Conservation (phyloP, 2,329 filamentous ascomycete genomes). For the Neonectria punicea region DNA sequence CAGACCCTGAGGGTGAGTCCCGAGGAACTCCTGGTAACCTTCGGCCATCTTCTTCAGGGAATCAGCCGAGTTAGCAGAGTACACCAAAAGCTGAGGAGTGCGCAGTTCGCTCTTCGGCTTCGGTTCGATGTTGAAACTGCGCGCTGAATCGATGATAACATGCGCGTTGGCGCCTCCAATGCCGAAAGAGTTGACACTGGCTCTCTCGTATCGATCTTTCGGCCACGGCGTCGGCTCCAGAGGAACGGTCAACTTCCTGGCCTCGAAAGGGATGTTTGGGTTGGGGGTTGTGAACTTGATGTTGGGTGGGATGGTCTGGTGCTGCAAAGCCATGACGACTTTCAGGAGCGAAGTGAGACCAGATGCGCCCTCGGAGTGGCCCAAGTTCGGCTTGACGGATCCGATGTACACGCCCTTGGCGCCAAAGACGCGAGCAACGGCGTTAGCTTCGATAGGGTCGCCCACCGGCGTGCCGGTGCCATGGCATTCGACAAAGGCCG, state of each 20-base stretch:
- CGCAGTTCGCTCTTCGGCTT: too few relatives aligned
- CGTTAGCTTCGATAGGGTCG: constrained; percentile 21
- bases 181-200: constrained; percentile 43
- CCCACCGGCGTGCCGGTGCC: constrained; percentile 35
- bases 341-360: constrained; percentile 41
- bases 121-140: too few relatives aligned
- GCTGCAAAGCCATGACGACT: constrained; percentile 33
- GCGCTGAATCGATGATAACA: not conserved
- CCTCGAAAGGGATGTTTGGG: constrained; percentile 21
- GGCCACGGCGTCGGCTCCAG: constrained; percentile 24
- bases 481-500: constrained; percentile 18
- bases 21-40: too few relatives aligned
- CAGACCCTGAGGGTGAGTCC: too few relatives aligned
- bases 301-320: constrained; percentile 35
- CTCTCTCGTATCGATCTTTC: not conserved
- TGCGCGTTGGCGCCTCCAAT: constrained; percentile 42
- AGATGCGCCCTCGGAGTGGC: constrained; percentile 36
- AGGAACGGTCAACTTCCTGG: constrained; percentile 19
- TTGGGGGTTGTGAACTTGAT: constrained; percentile 32
- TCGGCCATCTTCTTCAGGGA: too few relatives aligned
- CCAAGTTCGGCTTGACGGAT: constrained; percentile 54
- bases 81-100: too few relatives aligned
- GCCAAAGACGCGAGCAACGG: not conserved
- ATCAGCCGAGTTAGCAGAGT: too few relatives aligned
- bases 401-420: not conserved